These are phyloP conservation scores for Populus ilicifolia DNA, from an alignment of 345 rosid genomes.

Conservation along the genomic window DNA sequence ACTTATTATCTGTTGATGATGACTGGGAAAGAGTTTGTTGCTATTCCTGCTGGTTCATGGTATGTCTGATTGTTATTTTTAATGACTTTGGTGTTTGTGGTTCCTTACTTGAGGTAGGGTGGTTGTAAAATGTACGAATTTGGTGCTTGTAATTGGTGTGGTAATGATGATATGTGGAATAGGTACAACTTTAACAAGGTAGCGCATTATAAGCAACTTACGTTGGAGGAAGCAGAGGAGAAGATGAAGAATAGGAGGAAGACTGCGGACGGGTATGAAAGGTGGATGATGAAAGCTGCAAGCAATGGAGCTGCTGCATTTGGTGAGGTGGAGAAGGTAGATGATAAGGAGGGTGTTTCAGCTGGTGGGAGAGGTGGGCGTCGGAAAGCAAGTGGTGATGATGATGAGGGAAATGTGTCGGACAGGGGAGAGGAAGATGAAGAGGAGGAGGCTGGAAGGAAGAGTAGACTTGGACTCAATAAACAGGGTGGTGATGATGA, in stretches of 20 bases:
- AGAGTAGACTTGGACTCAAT: slow-evolving; percentile 79
- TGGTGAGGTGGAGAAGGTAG: slow-evolving; percentile 76
- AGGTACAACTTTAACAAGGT: slow-evolving; percentile 48
- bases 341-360: slow-evolving; percentile 57
- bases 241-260: slow-evolving; percentile 92
- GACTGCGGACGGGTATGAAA: slow-evolving; percentile 93
- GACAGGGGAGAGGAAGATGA: slow-evolving; percentile 94
- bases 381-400: slow-evolving; percentile 62
- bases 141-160: neutral
- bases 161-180: neutral
- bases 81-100: neutral
- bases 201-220: slow-evolving; percentile 95
- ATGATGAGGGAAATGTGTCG: slow-evolving; percentile 81
- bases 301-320: slow-evolving; percentile 88
- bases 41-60: slow-evolving; percentile 98
- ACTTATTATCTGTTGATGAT: slow-evolving; percentile 83
- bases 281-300: slow-evolving; percentile 99
- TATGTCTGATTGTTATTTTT: slow-evolving; percentile 20
- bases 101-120: neutral
- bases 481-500: slow-evolving; percentile 73
- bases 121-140: neutral
- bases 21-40: slow-evolving; percentile 79
- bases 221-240: slow-evolving; percentile 97
- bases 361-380: slow-evolving; percentile 80
- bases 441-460: slow-evolving; percentile 83